A percentile compares a stretch with the other conserved stretches of the same genome.
These are phyloP conservation scores for Zoysia pacifica DNA, from an alignment of 176 grass and related monocot genomes.

Conservation along the genomic window DNA sequence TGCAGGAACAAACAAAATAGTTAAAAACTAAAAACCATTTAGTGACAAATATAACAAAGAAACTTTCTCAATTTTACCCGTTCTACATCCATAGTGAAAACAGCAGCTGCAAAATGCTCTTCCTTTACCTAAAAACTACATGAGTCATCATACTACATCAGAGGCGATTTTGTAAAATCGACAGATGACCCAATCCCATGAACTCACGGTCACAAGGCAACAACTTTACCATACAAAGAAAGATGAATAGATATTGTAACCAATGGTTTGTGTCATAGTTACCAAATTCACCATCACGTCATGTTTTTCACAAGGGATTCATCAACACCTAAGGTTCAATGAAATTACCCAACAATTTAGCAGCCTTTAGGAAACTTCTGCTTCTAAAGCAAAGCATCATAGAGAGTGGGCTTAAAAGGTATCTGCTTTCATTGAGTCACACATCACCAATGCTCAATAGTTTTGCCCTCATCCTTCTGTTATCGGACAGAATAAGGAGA, in stretches of 20 bases:
- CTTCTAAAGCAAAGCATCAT: neutral
- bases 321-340: neutral
- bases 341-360: neutral
- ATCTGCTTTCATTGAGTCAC: neutral
- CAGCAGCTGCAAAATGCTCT: too few relatives aligned
- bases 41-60: neutral
- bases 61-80: too few relatives aligned
- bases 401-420: neutral
- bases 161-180: too few relatives aligned
- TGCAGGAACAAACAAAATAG: constrained; percentile 16
- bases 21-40: neutral
- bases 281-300: neutral
- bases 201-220: too few relatives aligned
- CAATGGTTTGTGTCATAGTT: neutral
- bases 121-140: too few relatives aligned
- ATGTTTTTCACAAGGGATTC: neutral
- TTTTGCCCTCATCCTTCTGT: neutral
- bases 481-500: neutral
- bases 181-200: too few relatives aligned
- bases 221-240: neutral
- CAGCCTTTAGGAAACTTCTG: neutral
- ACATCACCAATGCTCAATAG: neutral
- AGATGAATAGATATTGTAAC: neutral
- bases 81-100: too few relatives aligned
- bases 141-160: too few relatives aligned